These are phyloP conservation scores for Nakazawaea laoshanensis DNA, from an alignment of 805 yeast genomes.

Conservation along the genomic window DNA sequence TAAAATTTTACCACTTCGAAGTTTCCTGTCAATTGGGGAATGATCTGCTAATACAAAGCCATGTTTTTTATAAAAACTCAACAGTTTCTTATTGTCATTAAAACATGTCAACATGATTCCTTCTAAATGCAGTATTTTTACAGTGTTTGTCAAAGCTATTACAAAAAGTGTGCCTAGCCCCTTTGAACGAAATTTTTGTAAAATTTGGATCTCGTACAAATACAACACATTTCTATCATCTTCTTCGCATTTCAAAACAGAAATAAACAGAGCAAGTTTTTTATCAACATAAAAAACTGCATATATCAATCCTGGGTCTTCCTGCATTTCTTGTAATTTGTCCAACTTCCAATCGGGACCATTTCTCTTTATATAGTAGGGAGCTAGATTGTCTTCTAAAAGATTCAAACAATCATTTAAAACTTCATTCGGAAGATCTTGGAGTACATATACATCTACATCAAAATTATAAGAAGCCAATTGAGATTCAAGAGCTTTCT, in stretches of 20 bases:
- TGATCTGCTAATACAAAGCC: conserved; percentile 30
- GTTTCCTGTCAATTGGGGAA: conserved; percentile 34
- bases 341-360: conserved; percentile 33
- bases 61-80: conserved; percentile 30
- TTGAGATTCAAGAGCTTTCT: no score
- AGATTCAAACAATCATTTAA: conserved; percentile 17
- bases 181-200: conserved; percentile 22
- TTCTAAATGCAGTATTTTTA: no score
- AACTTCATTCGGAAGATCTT: no score
- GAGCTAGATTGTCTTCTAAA: conserved; percentile 19
- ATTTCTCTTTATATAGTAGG: conserved; percentile 15
- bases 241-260: conserved; percentile 35
- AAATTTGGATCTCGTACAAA: conserved; percentile 49
- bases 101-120: conserved; percentile 44
- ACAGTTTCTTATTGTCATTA: conserved; percentile 31
- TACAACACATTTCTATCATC: conserved; percentile 32
- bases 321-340: conserved; percentile 37
- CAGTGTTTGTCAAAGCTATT: no score
- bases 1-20: conserved; percentile 30
- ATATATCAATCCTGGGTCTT: conserved; percentile 37
- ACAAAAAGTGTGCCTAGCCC: conserved; percentile 36
- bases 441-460: no score
- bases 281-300: conserved; percentile 20
- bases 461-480: no score
- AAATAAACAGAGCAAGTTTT: conserved; percentile 31